Base-by-base conservation (phyloP, 2,329 filamentous ascomycete genomes). In the Fusarium agapanthi region DNA sequence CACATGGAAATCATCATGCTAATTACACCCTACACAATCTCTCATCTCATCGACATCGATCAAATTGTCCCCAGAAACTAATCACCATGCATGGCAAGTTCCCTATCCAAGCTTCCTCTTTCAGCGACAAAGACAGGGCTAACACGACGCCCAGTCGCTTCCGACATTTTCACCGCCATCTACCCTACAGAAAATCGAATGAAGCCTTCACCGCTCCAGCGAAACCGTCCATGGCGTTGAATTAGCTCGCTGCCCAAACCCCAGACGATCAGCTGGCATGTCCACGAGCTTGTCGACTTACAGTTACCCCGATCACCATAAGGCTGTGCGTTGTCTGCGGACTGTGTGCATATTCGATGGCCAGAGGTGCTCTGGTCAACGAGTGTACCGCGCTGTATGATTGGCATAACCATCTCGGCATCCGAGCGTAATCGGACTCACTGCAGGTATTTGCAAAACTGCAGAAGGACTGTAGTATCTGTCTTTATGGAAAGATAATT, bases 241-340 rank as follows among this genome's bases (percentile, higher is more conserved):
- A 41, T 62, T 76, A 77, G 74, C 67, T 71, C 41, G 47, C 41
- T 74, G 66, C 69, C 74, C 59, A 66, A 71, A 74, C 65, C 75
- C 75, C 65, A 70, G 67, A 65, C 62, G 51, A 73, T 67, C 76
- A 77, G 40, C 73, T 77, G 76, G 65, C 73, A 75, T 66, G 57
- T 71, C 61, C 67, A 58, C 51, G 14, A 62, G 63, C 59, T 71
- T 38, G 62, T 44, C 68, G 38, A 73, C 59, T 71, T 56, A 59
- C 58, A 65, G 53, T 69, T 50, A 56, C 28, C 10, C 22, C 37
- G 56, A 59, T 32, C 65, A 69, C 40, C 43, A 61, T 58, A 57
- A 61, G 74, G 59, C 54, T 61, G 45, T 47, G 61, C 58, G 63
- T 38, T 37, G 50, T 55, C 47, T 61, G 65, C 55, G 50, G 67